Base-by-base conservation (phyloP, 2,329 filamentous ascomycete species). In the Aureobasidium musti region DNA sequence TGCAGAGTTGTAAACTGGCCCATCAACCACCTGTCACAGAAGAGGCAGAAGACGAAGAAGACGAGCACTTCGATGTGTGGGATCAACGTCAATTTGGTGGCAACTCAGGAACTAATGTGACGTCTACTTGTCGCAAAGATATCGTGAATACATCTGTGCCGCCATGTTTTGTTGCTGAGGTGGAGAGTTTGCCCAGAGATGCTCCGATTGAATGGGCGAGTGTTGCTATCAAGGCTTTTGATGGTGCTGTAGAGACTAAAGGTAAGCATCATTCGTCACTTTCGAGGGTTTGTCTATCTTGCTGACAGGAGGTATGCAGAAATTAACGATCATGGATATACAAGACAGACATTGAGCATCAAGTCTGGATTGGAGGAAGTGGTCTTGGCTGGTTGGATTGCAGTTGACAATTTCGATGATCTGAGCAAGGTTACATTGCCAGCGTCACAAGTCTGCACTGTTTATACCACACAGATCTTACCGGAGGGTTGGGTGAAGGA, bases 141-240 rank as follows among this genome's bases (percentile, higher is more conserved):
- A 68, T 45, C 2, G 63, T 60, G 26, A 54, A 21, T 28, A 54
- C 33, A 33, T 56, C 19, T 17, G 21, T 21, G 13, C 89, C 92
- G 1, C 89, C 89, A 0, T 83, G 93, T 71, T 89, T 95, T 74
- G 84, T 89, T 0, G 89, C 87, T 0, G 87, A 95, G 73, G 90
- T 97, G 1, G 84, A 88, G 50, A 85, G 88, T 70, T 82, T 99
- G 14, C 95, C 95, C 1, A 85, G 91, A 23, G 82, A 80, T 19
- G 89, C 89, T 33, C 82, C 82, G 43, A 86, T 97, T 13, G 95
- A 99, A 79, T 99, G 94, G 93, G 71, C 64, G 2, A 66, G 63
- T 50, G 56, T 56, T 35, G 68, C 67, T 5, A 26, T 63, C 37
- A 50, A 26, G 33, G 17, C 11, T 3, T 59, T 13, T 3, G 39